A percentile compares a stretch with the other conserved stretches of the same genome.
Conservation (phyloP, 2,329 filamentous ascomycete species). For the Lasiodiplodia sp. region DNA sequence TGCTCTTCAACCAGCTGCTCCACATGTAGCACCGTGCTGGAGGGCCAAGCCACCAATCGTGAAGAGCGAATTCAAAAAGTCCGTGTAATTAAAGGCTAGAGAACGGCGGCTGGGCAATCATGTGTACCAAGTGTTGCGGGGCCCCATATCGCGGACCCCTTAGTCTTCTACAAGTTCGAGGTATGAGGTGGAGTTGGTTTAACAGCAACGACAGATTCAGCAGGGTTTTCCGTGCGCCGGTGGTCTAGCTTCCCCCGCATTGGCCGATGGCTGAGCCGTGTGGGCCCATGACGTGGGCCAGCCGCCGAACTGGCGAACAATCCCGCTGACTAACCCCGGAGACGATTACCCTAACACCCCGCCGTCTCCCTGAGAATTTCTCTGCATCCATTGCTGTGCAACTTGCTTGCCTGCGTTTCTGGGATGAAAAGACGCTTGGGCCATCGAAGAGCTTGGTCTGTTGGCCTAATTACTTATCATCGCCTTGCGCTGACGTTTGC, state of each 20-base stretch:
- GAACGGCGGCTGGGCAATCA: too few relatives aligned
- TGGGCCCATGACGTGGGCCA: neutral
- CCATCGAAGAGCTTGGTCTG: slow-evolving; percentile 12
- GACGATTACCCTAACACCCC: slow-evolving; percentile 6
- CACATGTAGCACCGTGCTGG: too few relatives aligned
- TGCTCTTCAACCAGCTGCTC: too few relatives aligned
- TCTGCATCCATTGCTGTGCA: neutral
- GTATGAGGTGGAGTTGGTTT: too few relatives aligned
- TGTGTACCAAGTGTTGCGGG: too few relatives aligned
- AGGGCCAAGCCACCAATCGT: too few relatives aligned
- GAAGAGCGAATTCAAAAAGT: too few relatives aligned
- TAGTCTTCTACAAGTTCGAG: too few relatives aligned
- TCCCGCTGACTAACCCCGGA: slow-evolving; percentile 17
- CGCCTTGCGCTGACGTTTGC: neutral
- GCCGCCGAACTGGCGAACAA: neutral
- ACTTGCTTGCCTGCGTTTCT: neutral
- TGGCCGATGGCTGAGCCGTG: neutral
- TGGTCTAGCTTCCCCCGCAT: neutral
- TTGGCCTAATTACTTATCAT: neutral
- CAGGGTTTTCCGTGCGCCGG: slow-evolving; percentile 8
- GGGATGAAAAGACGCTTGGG: slow-evolving; percentile 10
- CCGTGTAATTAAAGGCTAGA: too few relatives aligned
- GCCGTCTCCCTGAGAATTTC: neutral
- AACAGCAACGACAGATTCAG: neutral
- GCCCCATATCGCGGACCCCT: too few relatives aligned